Evolutionary conservation across 164 flowering plant species (phyloP).

Genomic region (Euptelea pleiosperma): DNA sequence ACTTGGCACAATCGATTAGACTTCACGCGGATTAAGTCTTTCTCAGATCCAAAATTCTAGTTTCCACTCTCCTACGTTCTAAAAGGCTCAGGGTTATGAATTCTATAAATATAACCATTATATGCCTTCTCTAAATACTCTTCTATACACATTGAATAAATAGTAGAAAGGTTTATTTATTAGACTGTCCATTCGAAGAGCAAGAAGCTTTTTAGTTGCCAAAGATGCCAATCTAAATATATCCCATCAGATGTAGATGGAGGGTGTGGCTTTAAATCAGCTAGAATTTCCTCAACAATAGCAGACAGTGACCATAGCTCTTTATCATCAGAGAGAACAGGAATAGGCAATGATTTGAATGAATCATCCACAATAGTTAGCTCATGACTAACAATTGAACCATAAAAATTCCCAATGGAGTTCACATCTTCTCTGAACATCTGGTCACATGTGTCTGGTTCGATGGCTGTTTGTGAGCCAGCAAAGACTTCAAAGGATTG

Average conservation of each 20-base stretch:
- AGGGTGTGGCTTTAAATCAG: conserved; percentile 41
- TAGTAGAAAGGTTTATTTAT: too few species aligned
- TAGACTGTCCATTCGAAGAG: too few species aligned
- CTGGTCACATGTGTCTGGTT: conserved; percentile 33
- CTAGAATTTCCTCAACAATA: conserved; percentile 36
- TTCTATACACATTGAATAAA: too few species aligned
- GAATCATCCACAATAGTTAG: conserved; percentile 62
- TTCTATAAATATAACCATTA: too few species aligned
- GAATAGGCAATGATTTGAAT: conserved; percentile 75
- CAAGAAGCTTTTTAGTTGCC: too few species aligned
- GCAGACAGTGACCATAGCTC: conserved; percentile 27
- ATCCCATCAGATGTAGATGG: conserved; percentile 74
- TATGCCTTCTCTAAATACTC: too few species aligned
- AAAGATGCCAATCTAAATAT: conserved; percentile 83
- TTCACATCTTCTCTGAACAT: conserved; percentile 42
- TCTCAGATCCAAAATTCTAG: too few species aligned
- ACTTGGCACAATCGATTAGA: too few species aligned
- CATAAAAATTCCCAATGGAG: conserved; percentile 42
- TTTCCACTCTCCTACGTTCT: too few species aligned
- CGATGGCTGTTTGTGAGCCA: conserved; percentile 15
- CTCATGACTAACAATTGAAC: conserved; percentile 62
- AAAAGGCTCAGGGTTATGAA: too few species aligned
- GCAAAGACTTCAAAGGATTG: conserved; percentile 29
- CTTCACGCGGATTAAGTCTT: too few species aligned
- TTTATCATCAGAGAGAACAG: conserved; percentile 46